Conservation (phyloP, 192 early-diverging fungal genomes). For the Entrophospora sp. region DNA sequence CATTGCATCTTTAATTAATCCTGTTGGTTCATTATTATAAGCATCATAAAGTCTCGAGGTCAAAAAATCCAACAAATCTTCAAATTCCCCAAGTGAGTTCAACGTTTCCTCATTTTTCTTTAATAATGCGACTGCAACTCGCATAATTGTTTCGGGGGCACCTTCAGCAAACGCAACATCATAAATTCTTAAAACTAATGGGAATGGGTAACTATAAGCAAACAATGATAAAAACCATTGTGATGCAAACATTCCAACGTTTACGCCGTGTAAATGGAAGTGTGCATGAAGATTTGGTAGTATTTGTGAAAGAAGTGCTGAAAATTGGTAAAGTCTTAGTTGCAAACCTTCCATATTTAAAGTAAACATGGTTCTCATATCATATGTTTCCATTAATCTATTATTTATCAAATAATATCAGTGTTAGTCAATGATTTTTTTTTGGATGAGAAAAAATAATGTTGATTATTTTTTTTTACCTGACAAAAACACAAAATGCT, state of each 20-base stretch:
- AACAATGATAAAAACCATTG: conserved; percentile 98
- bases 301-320: conserved; percentile 62
- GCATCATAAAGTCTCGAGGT: conserved; percentile 75
- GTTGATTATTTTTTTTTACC: conserved; percentile 24
- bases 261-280: conserved; percentile 59
- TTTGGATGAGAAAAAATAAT: not conserved
- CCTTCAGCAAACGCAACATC: conserved; percentile 92
- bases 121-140: conserved; percentile 80
- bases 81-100: conserved; percentile 62
- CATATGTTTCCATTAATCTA: conserved; percentile 84
- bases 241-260: conserved; percentile 85
- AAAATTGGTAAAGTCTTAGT: conserved; percentile 80
- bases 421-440: not conserved
- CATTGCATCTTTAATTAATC: conserved; percentile 74
- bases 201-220: conserved; percentile 90
- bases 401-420: not conserved
- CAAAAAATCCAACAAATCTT: conserved; percentile 73
- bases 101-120: conserved; percentile 67
- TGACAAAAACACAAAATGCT: conserved; percentile 91
- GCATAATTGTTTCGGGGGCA: conserved; percentile 79
- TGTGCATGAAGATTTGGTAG: conserved; percentile 73
- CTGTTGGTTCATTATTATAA: conserved; percentile 49
- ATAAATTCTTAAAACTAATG: conserved; percentile 81
- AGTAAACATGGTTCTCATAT: conserved; percentile 87
- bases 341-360: conserved; percentile 93